Conservation (phyloP, 2,329 filamentous ascomycete species). For the Penicillium sp. region DNA sequence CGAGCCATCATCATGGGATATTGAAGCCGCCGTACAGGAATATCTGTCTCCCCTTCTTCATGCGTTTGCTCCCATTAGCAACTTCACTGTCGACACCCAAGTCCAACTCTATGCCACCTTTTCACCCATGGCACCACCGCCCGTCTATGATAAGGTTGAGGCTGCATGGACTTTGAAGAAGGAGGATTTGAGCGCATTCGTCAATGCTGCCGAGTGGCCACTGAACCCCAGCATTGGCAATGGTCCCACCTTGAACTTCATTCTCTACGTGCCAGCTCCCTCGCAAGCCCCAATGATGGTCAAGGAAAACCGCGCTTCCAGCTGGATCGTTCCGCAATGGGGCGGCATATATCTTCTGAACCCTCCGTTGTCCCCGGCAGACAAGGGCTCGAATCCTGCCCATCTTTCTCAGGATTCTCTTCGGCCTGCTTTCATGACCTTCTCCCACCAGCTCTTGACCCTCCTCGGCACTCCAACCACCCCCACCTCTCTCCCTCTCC, state of each 20-base stretch:
- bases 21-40: slow-evolving; percentile 74
- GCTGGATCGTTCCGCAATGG: slow-evolving; percentile 97
- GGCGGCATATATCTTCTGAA: slow-evolving; percentile 73
- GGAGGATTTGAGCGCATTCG: slow-evolving; percentile 87
- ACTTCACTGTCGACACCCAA: slow-evolving; percentile 94
- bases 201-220: slow-evolving; percentile 98
- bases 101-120: slow-evolving; percentile 85
- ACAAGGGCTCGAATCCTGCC: slow-evolving; percentile 39
- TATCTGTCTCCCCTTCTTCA: slow-evolving; percentile 81
- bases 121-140: slow-evolving; percentile 60
- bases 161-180: slow-evolving; percentile 70
- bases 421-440: slow-evolving; percentile 78
- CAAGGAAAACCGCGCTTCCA: slow-evolving; percentile 61
- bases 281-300: slow-evolving; percentile 60
- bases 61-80: slow-evolving; percentile 78
- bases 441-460: slow-evolving; percentile 84
- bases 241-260: slow-evolving; percentile 93
- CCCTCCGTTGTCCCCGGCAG: slow-evolving; percentile 38
- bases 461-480: slow-evolving; percentile 80
- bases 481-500: slow-evolving; percentile 74
- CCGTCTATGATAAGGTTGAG: slow-evolving; percentile 53
- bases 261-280: slow-evolving; percentile 81
- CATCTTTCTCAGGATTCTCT: slow-evolving; percentile 66
- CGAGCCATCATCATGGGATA: slow-evolving; percentile 83
- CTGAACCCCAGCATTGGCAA: slow-evolving; percentile 88